Evolutionary conservation across 2,329 filamentous ascomycete genomes (phyloP).

Genomic region (Keithomyces neogunnii): DNA sequence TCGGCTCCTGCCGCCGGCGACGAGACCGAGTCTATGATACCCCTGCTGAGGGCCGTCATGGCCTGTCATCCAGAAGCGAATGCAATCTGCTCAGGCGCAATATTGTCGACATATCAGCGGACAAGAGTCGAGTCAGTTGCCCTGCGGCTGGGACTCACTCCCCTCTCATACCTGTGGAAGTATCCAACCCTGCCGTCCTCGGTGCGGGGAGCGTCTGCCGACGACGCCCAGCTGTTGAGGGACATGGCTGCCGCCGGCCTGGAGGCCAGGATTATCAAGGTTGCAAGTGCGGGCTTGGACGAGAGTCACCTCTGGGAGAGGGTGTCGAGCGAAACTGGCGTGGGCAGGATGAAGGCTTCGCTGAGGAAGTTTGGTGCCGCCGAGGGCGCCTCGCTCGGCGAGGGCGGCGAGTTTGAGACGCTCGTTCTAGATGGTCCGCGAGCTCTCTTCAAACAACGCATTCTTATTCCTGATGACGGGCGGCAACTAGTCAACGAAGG

Average conservation of each 20-base stretch:
- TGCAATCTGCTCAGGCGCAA: constrained; percentile 83
- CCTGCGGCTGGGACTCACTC: constrained; percentile 68
- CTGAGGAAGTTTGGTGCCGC: constrained; percentile 59
- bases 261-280: constrained; percentile 89
- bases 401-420: constrained; percentile 95
- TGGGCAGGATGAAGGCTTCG: constrained; percentile 38
- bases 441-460: constrained; percentile 61
- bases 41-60: constrained; percentile 62
- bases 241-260: constrained; percentile 75
- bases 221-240: constrained; percentile 54
- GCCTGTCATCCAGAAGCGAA: constrained; percentile 68
- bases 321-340: constrained; percentile 51
- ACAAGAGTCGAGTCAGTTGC: constrained; percentile 93
- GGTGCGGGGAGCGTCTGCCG: constrained; percentile 21
- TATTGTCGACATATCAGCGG: constrained; percentile 90
- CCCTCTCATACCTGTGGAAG: constrained; percentile 88
- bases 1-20: constrained; percentile 38
- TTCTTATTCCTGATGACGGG: constrained; percentile 50
- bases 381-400: constrained; percentile 70
- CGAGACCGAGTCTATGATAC: constrained; percentile 82
- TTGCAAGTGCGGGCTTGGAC: constrained; percentile 82
- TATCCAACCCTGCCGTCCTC: constrained; percentile 61
- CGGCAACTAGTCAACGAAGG: constrained; percentile 53
- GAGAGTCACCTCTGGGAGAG: constrained; percentile 73
- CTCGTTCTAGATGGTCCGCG: constrained; percentile 74